A percentile compares a stretch with the other conserved stretches of the same genome.
Conservation (phyloP, 495 filamentous ascomycete species). For the Penicillium canescens region DNA sequence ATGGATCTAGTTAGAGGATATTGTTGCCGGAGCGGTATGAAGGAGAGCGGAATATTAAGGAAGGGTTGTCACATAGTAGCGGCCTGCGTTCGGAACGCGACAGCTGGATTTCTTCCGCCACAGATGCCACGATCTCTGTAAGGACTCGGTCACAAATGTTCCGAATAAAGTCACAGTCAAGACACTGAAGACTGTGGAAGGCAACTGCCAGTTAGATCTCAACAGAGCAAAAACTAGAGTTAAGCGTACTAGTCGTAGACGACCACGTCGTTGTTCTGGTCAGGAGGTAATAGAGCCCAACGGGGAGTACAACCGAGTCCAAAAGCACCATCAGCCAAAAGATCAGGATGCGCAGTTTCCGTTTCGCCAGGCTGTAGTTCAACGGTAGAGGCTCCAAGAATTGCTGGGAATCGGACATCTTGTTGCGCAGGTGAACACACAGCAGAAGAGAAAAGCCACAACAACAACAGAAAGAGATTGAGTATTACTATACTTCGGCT, state of each 20-base stretch:
- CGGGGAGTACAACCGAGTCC: not conserved
- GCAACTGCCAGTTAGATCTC: not conserved
- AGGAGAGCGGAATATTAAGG: too few species aligned
- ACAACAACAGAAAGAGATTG: too few species aligned
- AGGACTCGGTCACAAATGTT: not conserved
- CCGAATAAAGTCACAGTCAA: not conserved
- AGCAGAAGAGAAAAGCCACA: too few species aligned
- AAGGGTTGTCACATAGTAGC: not conserved
- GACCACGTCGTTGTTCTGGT: not conserved
- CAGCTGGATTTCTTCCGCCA: not conserved
- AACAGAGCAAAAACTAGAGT: not conserved
- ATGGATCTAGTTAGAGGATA: not conserved
- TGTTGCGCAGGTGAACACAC: not conserved
- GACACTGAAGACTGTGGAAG: not conserved
- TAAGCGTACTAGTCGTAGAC: not conserved
- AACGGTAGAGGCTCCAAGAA: not conserved
- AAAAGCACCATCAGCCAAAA: not conserved
- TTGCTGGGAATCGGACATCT: not conserved
- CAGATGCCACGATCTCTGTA: not conserved
- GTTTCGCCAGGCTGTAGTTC: not conserved
- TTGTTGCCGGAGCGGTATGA: too few species aligned
- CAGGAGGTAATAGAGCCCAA: not conserved
- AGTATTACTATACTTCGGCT: not conserved
- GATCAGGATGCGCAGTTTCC: not conserved
- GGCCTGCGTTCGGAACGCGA: not conserved